A percentile compares a stretch with the other conserved stretches of the same genome.
Evolutionary conservation across 2,329 filamentous ascomycete genomes (phyloP).

Genomic region (Fusarium sp.): DNA sequence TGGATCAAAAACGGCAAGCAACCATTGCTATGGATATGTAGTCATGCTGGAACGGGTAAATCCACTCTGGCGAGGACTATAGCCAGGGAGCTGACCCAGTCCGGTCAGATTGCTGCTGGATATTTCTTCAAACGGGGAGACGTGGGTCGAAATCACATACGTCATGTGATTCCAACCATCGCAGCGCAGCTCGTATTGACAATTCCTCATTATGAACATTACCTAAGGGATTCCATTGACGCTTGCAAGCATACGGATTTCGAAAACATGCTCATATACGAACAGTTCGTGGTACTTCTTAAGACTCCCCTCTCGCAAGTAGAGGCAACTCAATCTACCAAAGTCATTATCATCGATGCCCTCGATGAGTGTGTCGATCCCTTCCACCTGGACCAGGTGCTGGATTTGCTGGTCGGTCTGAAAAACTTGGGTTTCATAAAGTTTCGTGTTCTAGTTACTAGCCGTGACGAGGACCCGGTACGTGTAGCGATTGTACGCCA

Average conservation of each 20-base stretch:
- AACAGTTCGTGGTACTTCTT: rapidly evolving
- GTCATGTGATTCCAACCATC: rapidly evolving
- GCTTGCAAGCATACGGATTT: too few species aligned
- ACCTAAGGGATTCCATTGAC: rapidly evolving
- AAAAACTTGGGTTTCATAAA: rapidly evolving
- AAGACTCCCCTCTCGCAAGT: too few species aligned
- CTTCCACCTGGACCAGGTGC: rapidly evolving
- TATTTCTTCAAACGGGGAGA: too few species aligned
- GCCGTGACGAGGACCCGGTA: too few species aligned
- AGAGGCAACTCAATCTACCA: too few species aligned
- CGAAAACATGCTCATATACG: rapidly evolving
- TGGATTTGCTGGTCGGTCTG: rapidly evolving
- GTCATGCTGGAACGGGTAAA: rapidly evolving
- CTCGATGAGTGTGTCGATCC: too few species aligned
- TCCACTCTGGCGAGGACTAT: rapidly evolving
- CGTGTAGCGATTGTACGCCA: too few species aligned
- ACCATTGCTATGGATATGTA: too few species aligned
- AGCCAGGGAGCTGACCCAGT: rapidly evolving
- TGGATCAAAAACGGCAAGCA: rapidly evolving
- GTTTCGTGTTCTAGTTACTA: too few species aligned
- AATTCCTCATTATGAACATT: rapidly evolving
- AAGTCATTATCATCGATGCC: too few species aligned
- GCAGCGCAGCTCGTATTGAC: rapidly evolving
- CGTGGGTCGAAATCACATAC: rapidly evolving
- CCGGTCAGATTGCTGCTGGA: too few species aligned